These are phyloP conservation scores for Nakaseomyces bracarensis DNA, from an alignment of 1,139 yeast species.

Conservation along the genomic window DNA sequence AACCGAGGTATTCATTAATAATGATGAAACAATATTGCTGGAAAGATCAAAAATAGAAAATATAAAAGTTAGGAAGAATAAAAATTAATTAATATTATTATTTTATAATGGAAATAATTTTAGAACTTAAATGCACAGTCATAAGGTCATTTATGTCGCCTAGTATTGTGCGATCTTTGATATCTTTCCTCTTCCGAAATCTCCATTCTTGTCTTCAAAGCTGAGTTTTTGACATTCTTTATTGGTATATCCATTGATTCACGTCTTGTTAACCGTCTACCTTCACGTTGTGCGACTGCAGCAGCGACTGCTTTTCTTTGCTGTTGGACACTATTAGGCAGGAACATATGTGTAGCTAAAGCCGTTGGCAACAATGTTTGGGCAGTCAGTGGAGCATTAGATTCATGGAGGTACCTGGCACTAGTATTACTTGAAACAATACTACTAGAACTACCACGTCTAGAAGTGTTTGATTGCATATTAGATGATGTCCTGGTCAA, in stretches of 20 bases:
- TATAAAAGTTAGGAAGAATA: background rate
- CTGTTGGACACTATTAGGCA: constrained; percentile 37
- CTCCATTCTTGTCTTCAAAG: constrained; percentile 30
- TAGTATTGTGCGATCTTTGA: background rate
- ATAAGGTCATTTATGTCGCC: constrained; percentile 1
- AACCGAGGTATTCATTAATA: too few species aligned
- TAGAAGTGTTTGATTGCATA: constrained; percentile 10
- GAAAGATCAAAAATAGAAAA: too few species aligned
- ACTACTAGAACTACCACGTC: constrained; percentile 33
- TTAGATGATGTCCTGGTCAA: constrained; percentile 6
- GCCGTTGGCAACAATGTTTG: constrained; percentile 46
- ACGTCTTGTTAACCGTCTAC: constrained; percentile 15
- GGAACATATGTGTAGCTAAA: constrained; percentile 45
- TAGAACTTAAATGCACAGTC: background rate
- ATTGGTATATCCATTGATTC: constrained; percentile 31
- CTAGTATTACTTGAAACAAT: constrained; percentile 33
- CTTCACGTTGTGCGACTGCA: constrained; percentile 8
- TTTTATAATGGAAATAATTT: background rate
- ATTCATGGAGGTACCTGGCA: constrained; percentile 34
- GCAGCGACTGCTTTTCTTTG: constrained; percentile 24
- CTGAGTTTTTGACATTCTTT: constrained; percentile 21
- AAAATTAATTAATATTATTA: too few species aligned
- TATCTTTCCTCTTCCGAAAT: constrained; percentile 28
- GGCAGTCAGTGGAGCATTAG: constrained; percentile 48
- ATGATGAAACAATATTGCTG: too few species aligned